Evolutionary conservation across 345 rosid species (phyloP).

Genomic region (Chamaenerion angustifolium): DNA sequence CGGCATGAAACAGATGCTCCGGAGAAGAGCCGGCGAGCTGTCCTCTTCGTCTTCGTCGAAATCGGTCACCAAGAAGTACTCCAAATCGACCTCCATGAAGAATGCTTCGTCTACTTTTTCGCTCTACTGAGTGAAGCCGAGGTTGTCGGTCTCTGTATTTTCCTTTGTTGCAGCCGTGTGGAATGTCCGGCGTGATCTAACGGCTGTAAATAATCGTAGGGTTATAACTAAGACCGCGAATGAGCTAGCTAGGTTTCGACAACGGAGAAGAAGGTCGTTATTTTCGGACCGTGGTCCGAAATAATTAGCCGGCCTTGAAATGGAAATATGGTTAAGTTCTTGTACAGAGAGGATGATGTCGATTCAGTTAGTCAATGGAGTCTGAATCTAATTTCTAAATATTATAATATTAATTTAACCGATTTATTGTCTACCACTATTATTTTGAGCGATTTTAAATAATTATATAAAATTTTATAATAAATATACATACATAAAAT

Average conservation of each 20-base stretch:
- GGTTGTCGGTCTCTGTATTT: background rate
- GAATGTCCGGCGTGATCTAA: background rate
- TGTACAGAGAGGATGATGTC: slow-evolving; percentile 7
- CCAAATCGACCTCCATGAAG: slow-evolving; percentile 31
- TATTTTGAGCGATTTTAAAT: background rate
- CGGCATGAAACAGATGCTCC: slow-evolving; percentile 90
- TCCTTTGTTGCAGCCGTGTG: background rate
- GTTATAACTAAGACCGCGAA: background rate
- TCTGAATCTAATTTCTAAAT: slow-evolving; percentile 3
- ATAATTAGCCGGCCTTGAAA: too few species aligned
- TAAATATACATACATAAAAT: too few species aligned
- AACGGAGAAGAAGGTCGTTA: background rate
- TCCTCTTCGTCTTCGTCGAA: slow-evolving; percentile 28
- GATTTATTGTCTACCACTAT: too few species aligned
- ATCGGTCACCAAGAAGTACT: slow-evolving; percentile 47
- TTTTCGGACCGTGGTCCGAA: background rate
- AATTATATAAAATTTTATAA: too few species aligned
- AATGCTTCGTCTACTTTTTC: slow-evolving; percentile 5
- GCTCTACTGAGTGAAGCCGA: slow-evolving; percentile 14
- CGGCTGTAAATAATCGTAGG: background rate
- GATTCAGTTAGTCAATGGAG: slow-evolving; percentile 1
- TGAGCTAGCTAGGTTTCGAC: background rate
- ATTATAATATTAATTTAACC: too few species aligned
- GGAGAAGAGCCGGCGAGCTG: slow-evolving; percentile 66
- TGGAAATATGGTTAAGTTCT: slow-evolving; percentile 1